Evolutionary conservation across 257 asterid genomes (phyloP).

Genomic region (Salvia rosmarinus): DNA sequence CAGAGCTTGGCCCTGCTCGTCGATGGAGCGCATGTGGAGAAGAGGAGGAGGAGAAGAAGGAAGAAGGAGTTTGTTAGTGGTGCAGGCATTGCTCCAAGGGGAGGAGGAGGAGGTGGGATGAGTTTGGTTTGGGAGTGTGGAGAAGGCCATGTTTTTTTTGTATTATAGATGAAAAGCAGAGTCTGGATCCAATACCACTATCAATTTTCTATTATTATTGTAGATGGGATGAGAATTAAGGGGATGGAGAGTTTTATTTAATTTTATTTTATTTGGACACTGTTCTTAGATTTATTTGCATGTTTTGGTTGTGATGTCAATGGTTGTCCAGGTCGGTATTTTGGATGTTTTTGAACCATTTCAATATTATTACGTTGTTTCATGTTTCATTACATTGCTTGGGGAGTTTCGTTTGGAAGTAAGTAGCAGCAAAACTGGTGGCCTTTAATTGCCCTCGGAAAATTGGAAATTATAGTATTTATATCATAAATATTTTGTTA

Average conservation of each 20-base stretch:
- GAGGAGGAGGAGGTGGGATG: slow-evolving; percentile 32
- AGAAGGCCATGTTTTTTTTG: slow-evolving; percentile 73
- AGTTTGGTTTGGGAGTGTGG: slow-evolving; percentile 61
- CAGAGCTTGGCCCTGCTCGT: slow-evolving; percentile 68
- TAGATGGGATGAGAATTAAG: slow-evolving; percentile 37
- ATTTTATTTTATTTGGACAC: too few relatives aligned
- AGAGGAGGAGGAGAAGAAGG: slow-evolving; percentile 35
- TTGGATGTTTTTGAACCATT: slow-evolving; percentile 37
- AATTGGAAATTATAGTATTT: too few relatives aligned
- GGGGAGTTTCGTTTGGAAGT: too few relatives aligned
- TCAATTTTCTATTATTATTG: slow-evolving; percentile 56
- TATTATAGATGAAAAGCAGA: slow-evolving; percentile 64
- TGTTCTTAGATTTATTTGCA: too few relatives aligned
- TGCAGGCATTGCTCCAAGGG: slow-evolving; percentile 68
- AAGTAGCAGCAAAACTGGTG: slow-evolving; percentile 40
- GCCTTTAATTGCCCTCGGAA: slow-evolving; percentile 35
- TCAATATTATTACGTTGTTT: background rate
- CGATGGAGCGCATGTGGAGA: slow-evolving; percentile 54
- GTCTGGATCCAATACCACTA: slow-evolving; percentile 84
- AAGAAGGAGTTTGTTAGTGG: slow-evolving; percentile 40
- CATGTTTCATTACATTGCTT: slow-evolving; percentile 22
- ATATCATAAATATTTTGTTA: too few relatives aligned
- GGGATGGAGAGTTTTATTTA: too few relatives aligned
- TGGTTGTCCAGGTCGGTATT: slow-evolving; percentile 35
- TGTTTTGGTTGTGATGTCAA: slow-evolving; percentile 39